Base-by-base conservation (phyloP, 1,284 basidiomycete genomes). In the Ustilago xerochloae region DNA sequence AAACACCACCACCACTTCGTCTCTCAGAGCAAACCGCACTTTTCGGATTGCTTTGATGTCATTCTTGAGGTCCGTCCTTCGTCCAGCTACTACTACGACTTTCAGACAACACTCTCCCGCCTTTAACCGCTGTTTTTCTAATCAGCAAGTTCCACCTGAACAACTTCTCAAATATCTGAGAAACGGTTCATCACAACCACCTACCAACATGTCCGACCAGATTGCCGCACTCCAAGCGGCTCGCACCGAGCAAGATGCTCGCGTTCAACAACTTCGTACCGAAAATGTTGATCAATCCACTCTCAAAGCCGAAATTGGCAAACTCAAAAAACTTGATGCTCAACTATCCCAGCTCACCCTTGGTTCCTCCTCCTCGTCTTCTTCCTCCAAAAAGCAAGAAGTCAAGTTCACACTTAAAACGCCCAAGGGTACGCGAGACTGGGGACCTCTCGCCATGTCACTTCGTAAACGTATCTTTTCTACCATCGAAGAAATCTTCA, bases 391-490 rank as follows among this genome's bases (percentile, higher is more conserved):
- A 39, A 71, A 73, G 48, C 63, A 70, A 30, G 62, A 71, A 26
- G 63, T 70, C 56, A 83, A 83, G 63, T 78, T 77, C 63, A 78
- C 78, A 24, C 79, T 84, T 55, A 84, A 84, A 68, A 84, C 82
- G 32, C 82, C 82, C 47, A 84, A 98, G 91, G 96, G 97, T 36
- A 99, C 97, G 13, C 90, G 94, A 61, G 96, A 99, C 86, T 97
- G 94, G 87, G 92, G 93, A 61, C 93, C 96, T 6, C 89, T 89
- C n/a, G 93, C 97, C 82, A 97, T 97, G 89, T 90, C 92, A 82
- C 90, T 97, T 75, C 90, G 96, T 63, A 91, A 93, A 80, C 90
- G 92, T 85, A 92, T 99, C 82, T 96, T 98, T 83, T 87, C 89
- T 38, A 93, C 91, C 54, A 92, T 99, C 78, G 92, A 93, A 83